These are phyloP conservation scores for Phytophthora capsici DNA, from an alignment of 352 stramenopile species.

Conservation along the genomic window DNA sequence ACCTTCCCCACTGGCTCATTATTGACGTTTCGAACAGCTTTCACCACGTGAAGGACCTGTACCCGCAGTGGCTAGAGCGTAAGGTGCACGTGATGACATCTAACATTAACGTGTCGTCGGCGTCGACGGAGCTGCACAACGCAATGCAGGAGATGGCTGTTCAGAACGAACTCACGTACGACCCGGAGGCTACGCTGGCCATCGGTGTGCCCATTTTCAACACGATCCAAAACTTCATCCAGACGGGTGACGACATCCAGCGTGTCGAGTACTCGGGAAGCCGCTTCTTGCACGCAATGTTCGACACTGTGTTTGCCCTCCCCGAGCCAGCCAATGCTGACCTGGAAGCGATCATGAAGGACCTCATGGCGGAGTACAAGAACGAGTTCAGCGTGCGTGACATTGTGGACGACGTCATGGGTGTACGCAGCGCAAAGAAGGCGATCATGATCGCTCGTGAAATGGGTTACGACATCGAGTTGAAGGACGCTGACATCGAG, in stretches of 20 bases:
- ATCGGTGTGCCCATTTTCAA: conserved; percentile 93
- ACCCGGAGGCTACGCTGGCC: conserved; percentile 78
- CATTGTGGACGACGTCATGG: conserved; percentile 94
- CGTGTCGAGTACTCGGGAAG: conserved; percentile 92
- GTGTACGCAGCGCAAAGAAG: conserved; percentile 89
- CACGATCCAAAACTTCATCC: conserved; percentile 93
- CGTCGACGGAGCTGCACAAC: conserved; percentile 73
- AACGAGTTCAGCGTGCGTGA: conserved; percentile 62
- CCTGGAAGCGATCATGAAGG: conserved; percentile 71
- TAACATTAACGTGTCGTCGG: conserved; percentile 91
- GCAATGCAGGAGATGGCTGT: conserved; percentile 75
- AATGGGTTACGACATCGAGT: conserved; percentile 86
- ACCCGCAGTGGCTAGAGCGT: conserved; percentile 89
- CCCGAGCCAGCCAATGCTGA: conserved; percentile 42
- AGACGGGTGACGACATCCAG: conserved; percentile 92
- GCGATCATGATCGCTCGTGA: conserved; percentile 94
- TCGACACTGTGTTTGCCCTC: conserved; percentile 52
- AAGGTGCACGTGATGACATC: conserved; percentile 94
- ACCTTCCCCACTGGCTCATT: conserved; percentile 93
- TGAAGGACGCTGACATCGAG: conserved; percentile 69
- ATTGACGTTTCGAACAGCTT: conserved; percentile 94
- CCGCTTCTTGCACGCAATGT: conserved; percentile 85
- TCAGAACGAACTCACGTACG: conserved; percentile 90
- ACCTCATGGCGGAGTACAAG: conserved; percentile 64
- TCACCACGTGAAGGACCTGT: conserved; percentile 79